Conservation (phyloP, 768 basidiomycete species). For the Amanita rubescens region DNA sequence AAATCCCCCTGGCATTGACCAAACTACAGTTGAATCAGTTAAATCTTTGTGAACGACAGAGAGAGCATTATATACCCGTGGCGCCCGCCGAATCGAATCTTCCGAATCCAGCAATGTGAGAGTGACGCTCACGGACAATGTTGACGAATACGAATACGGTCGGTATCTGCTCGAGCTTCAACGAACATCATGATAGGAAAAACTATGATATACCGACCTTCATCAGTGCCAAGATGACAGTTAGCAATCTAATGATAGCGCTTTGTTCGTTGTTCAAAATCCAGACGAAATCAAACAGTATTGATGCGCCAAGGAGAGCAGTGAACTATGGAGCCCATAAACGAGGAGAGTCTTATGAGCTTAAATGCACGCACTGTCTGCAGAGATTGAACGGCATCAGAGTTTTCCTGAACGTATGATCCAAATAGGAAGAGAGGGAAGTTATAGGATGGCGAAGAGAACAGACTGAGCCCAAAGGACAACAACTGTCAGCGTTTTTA, state of each 20-base stretch:
- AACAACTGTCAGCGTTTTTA: conserved; percentile 36
- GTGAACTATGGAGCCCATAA: conserved; percentile 45
- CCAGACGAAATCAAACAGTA: conserved; percentile 68
- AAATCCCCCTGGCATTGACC: conserved; percentile 75
- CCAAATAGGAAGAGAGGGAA: conserved; percentile 81
- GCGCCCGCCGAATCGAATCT: conserved; percentile 43
- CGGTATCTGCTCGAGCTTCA: conserved; percentile 38
- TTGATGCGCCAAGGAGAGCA: conserved; percentile 51
- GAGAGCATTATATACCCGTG: conserved; percentile 35
- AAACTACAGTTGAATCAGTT: conserved; percentile 36
- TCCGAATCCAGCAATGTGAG: conserved; percentile 45
- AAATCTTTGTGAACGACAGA: neutral
- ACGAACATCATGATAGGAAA: neutral
- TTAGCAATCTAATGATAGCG: conserved; percentile 48
- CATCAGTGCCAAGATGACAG: conserved; percentile 45
- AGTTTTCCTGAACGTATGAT: conserved; percentile 59
- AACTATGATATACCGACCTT: conserved; percentile 34
- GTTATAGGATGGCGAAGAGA: conserved; percentile 62
- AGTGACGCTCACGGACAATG: conserved; percentile 47
- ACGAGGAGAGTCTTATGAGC: conserved; percentile 1
- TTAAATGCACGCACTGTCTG: conserved; percentile 40
- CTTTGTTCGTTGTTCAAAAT: conserved; percentile 47
- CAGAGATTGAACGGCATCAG: conserved; percentile 56
- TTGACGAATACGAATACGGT: conserved; percentile 45
- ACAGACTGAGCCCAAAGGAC: conserved; percentile 51